phyloP scores from a whole-genome alignment of 371 early-diverging fungal species.

The Coemansia sp. region DNA sequence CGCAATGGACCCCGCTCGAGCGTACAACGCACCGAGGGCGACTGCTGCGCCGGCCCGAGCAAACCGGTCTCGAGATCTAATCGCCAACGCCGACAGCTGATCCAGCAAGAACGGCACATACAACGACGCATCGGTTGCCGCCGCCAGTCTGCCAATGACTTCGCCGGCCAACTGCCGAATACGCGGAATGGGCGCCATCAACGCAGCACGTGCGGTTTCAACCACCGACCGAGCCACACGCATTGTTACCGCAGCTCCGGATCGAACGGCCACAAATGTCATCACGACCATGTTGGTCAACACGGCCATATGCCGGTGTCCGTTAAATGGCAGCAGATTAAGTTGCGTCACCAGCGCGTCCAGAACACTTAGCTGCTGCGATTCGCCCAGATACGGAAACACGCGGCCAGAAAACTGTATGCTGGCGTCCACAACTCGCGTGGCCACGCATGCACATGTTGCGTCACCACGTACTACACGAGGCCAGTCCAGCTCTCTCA shows the following conservation, averaged over 20 bases:
- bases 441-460: neutral
- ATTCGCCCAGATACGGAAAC: slow-evolving; percentile 62
- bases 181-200: slow-evolving; percentile 69
- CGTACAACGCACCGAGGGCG: slow-evolving; percentile 86
- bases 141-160: slow-evolving; percentile 78
- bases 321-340: slow-evolving; percentile 65
- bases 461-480: neutral
- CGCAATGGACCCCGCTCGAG: slow-evolving; percentile 88
- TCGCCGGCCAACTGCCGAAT: slow-evolving; percentile 80
- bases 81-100: slow-evolving; percentile 80
- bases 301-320: slow-evolving; percentile 74
- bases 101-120: slow-evolving; percentile 82
- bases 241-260: slow-evolving; percentile 5
- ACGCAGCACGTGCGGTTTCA: slow-evolving; percentile 57
- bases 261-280: slow-evolving; percentile 56
- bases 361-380: slow-evolving; percentile 73
- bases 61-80: slow-evolving; percentile 90
- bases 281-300: slow-evolving; percentile 69
- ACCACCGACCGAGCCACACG: slow-evolving; percentile 44
- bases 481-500: slow-evolving; percentile 39
- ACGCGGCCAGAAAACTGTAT: slow-evolving; percentile 76
- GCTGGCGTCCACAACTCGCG: slow-evolving; percentile 59
- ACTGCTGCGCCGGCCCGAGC: slow-evolving; percentile 88
- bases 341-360: slow-evolving; percentile 72
- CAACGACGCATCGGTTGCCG: slow-evolving; percentile 61